Percentiles rank a stretch among this genome's conserved stretches.
These are phyloP conservation scores for Calcarisporium arbuscula DNA, from an alignment of 2,329 filamentous ascomycete genomes.

Conservation along the genomic window DNA sequence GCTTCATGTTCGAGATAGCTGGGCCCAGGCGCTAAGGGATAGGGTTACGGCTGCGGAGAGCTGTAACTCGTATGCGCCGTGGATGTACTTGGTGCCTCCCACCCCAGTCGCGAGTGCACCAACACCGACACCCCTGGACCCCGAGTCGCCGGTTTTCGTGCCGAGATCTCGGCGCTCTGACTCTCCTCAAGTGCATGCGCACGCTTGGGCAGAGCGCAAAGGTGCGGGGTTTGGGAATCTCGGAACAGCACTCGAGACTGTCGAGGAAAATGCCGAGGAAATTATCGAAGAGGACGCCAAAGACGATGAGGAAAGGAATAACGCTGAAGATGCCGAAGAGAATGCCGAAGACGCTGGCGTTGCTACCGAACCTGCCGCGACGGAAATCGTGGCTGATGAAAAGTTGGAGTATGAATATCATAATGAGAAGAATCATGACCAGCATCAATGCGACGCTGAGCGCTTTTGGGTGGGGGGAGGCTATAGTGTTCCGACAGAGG, in stretches of 20 bases:
- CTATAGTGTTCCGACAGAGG: slow-evolving; percentile 13
- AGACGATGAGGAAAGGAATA: not conserved
- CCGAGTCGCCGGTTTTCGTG: slow-evolving; percentile 24
- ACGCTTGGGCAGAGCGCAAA: not conserved
- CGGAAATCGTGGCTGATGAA: too few species aligned
- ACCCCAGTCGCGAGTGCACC: not conserved
- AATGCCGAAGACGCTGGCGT: slow-evolving; percentile 3
- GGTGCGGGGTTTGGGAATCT: not conserved
- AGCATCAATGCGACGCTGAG: not conserved
- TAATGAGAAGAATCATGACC: not conserved
- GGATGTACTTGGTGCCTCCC: not conserved
- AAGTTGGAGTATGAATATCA: slow-evolving; percentile 6
- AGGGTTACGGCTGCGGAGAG: not conserved
- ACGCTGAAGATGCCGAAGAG: slow-evolving; percentile 2
- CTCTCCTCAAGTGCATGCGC: too few species aligned
- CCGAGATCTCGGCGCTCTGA: slow-evolving; percentile 12
- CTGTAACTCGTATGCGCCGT: not conserved
- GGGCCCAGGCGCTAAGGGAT: slow-evolving; percentile 25
- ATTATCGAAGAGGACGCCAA: slow-evolving; percentile 4
- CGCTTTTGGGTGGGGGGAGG: slow-evolving; percentile 4
- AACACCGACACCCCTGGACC: slow-evolving; percentile 19
- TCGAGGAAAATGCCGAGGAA: slow-evolving; percentile 18
- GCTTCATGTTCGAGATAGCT: slow-evolving; percentile 37
- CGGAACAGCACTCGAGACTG: slow-evolving; percentile 15
- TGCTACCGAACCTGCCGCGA: slow-evolving; percentile 5